Evolutionary conservation across 768 basidiomycete species (phyloP).

Genomic region (Mycena crocata): DNA sequence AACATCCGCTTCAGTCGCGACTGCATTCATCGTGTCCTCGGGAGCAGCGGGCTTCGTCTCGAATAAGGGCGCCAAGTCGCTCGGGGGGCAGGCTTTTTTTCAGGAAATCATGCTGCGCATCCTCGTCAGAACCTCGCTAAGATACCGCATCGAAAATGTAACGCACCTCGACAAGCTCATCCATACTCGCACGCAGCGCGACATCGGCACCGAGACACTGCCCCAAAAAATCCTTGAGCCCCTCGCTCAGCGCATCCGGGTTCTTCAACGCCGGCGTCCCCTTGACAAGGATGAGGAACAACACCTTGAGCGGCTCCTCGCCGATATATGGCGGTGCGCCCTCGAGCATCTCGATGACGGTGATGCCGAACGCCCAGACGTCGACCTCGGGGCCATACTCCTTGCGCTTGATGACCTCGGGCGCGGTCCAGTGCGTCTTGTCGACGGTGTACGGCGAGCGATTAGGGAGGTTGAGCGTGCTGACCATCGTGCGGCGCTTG

Average conservation of each 20-base stretch:
- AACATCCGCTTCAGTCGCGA: neutral
- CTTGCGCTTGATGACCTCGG: conserved; percentile 80
- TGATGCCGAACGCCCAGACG: conserved; percentile 82
- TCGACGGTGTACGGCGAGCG: conserved; percentile 28
- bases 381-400: conserved; percentile 84
- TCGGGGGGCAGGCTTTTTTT: conserved; percentile 68
- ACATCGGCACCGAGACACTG: conserved; percentile 85
- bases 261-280: conserved; percentile 83
- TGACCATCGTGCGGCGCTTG: conserved; percentile 82
- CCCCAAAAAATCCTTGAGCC: conserved; percentile 80
- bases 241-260: conserved; percentile 66
- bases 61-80: conserved; percentile 70
- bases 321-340: conserved; percentile 76
- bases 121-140: neutral
- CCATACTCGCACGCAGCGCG: conserved; percentile 74
- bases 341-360: conserved; percentile 85
- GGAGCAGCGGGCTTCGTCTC: conserved; percentile 40
- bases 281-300: conserved; percentile 83
- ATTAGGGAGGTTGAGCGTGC: conserved; percentile 54
- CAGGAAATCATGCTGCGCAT: conserved; percentile 75
- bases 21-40: neutral
- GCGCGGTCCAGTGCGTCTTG: conserved; percentile 78
- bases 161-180: conserved; percentile 68
- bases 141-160: neutral
- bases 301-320: conserved; percentile 77